phyloP scores from a whole-genome alignment of 129 eudicot genomes.

The Pulicaria dysenterica region DNA sequence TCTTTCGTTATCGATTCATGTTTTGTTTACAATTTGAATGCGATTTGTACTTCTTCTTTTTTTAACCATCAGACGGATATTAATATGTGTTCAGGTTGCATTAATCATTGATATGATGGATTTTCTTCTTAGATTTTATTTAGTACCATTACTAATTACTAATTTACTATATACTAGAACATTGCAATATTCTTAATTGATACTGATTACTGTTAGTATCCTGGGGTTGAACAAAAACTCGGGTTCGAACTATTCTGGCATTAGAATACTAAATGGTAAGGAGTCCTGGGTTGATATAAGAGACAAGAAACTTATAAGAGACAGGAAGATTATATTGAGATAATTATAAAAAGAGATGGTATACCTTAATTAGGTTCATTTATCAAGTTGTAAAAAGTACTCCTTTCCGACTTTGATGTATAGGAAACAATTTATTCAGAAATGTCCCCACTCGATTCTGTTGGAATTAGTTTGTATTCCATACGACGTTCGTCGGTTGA shows the following conservation, averaged over 20 bases:
- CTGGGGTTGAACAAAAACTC: too few relatives aligned
- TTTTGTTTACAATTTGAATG: too few relatives aligned
- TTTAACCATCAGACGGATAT: background rate
- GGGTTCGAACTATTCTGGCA: too few relatives aligned
- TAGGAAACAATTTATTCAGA: constrained; percentile 10
- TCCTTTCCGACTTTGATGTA: background rate
- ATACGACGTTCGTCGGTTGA: too few relatives aligned
- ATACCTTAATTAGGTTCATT: background rate
- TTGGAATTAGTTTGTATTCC: too few relatives aligned
- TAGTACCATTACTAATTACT: too few relatives aligned
- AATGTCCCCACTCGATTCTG: too few relatives aligned
- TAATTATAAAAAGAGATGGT: background rate
- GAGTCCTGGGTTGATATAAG: constrained; percentile 9
- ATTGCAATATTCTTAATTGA: background rate
- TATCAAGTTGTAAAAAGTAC: background rate
- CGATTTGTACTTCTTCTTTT: too few relatives aligned
- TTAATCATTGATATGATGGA: background rate
- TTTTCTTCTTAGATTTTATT: background rate
- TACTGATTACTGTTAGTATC: background rate
- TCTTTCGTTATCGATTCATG: background rate
- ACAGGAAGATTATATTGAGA: background rate
- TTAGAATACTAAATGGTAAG: background rate
- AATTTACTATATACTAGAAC: too few relatives aligned
- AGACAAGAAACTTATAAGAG: too few relatives aligned
- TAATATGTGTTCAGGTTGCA: constrained; percentile 8